phyloP scores from a whole-genome alignment of 1,284 basidiomycete genomes.

The Ganoderma sp. region DNA sequence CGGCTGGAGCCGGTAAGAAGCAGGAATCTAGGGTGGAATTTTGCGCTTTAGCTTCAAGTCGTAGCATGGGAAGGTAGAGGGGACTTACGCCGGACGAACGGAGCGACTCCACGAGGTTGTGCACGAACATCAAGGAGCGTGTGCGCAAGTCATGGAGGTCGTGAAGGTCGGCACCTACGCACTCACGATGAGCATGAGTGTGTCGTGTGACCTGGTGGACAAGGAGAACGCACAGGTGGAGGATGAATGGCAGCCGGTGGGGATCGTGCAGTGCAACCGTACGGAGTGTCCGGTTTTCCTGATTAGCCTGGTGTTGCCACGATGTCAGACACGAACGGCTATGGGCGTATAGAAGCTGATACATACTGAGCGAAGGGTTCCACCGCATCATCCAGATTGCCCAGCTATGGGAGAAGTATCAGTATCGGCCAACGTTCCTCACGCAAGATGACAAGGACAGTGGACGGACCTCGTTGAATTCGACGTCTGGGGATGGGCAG shows the following conservation, averaged over 20 bases:
- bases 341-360: neutral
- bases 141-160: conserved; percentile 70
- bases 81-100: conserved; percentile 62
- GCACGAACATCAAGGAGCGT: conserved; percentile 67
- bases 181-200: conserved; percentile 8
- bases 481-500: conserved; percentile 37
- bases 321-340: conserved; percentile 8
- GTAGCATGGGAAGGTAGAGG: neutral
- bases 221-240: conserved; percentile 55
- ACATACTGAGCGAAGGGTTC: conserved; percentile 63
- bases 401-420: conserved; percentile 45
- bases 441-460: conserved; percentile 16
- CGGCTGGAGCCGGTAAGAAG: conserved; percentile 66
- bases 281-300: conserved; percentile 49
- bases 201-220: conserved; percentile 25
- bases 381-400: conserved; percentile 57
- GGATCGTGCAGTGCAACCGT: conserved; percentile 66
- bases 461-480: conserved; percentile 50
- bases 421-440: conserved; percentile 25
- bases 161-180: conserved; percentile 64
- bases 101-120: conserved; percentile 64
- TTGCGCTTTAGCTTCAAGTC: neutral
- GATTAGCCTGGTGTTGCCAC: conserved; percentile 46
- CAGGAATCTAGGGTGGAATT: conserved; percentile 51
- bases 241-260: conserved; percentile 63